A percentile compares a stretch with the other conserved stretches of the same genome.
These are phyloP conservation scores for Russula virescens DNA, from an alignment of 768 basidiomycete genomes.

Conservation along the genomic window DNA sequence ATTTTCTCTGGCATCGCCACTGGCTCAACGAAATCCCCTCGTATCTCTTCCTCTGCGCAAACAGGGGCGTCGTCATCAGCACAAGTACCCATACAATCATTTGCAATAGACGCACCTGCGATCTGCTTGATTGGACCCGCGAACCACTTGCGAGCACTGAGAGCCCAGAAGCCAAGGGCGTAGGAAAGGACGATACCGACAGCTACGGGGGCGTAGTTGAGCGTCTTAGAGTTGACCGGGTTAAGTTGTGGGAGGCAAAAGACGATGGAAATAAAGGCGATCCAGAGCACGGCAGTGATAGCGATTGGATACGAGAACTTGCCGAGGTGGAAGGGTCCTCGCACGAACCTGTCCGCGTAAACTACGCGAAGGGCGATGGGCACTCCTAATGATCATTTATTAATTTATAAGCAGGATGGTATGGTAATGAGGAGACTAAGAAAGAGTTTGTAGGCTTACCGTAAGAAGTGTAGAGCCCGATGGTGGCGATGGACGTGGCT, in stretches of 20 bases:
- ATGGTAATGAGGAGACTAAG: neutral
- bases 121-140: conserved; percentile 65
- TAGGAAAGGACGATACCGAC: conserved; percentile 67
- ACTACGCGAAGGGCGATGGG: conserved; percentile 65
- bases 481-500: conserved; percentile 57
- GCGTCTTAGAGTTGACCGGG: conserved; percentile 62
- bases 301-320: conserved; percentile 56
- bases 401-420: neutral
- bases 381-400: conserved; percentile 38
- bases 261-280: conserved; percentile 62
- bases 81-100: neutral
- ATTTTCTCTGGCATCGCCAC: conserved; percentile 24
- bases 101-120: conserved; percentile 17
- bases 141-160: conserved; percentile 71
- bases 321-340: conserved; percentile 71
- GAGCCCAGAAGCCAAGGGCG: conserved; percentile 60
- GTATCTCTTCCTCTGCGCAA: conserved; percentile 42
- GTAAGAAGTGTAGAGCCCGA: conserved; percentile 73
- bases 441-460: conserved; percentile 33
- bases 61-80: neutral
- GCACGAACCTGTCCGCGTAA: conserved; percentile 51
- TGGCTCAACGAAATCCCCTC: conserved; percentile 44
- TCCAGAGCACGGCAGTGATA: conserved; percentile 56
- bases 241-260: conserved; percentile 70
- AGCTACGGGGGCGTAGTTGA: conserved; percentile 73